These are phyloP conservation scores for Medicago lupulina DNA, from an alignment of 306 rosid species.

Conservation along the genomic window DNA sequence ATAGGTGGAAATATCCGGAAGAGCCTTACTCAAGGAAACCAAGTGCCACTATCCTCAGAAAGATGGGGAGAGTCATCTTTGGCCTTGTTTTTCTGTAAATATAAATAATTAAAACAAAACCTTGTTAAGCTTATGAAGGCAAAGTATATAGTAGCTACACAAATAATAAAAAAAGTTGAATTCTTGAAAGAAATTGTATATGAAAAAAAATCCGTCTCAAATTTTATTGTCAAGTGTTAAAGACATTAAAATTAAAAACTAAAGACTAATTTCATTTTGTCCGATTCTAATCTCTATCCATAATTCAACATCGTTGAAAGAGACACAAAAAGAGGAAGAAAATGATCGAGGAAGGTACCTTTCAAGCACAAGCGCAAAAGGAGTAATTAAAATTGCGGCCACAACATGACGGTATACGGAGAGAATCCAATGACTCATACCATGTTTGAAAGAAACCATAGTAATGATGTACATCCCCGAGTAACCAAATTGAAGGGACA, in stretches of 20 bases:
- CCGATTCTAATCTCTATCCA: not conserved
- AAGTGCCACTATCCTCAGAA: slow-evolving; percentile 75
- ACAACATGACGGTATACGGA: slow-evolving; percentile 88
- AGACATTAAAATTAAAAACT: not conserved
- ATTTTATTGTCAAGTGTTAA: no score
- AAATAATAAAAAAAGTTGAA: not conserved
- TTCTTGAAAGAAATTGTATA: not conserved
- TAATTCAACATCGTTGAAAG: not conserved
- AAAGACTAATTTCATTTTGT: not conserved
- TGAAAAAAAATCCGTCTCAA: not conserved
- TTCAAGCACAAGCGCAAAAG: slow-evolving; percentile 84
- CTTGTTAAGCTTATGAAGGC: slow-evolving; percentile 2
- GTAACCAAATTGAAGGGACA: slow-evolving; percentile 89
- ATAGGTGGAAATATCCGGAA: not conserved
- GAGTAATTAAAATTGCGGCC: slow-evolving; percentile 68
- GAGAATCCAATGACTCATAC: slow-evolving; percentile 88
- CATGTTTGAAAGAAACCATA: slow-evolving; percentile 88
- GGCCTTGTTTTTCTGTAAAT: slow-evolving; percentile 84
- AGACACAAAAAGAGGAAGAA: not conserved
- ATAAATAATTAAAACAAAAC: slow-evolving; percentile 9
- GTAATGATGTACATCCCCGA: slow-evolving; percentile 91
- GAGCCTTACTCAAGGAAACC: slow-evolving; percentile 91
- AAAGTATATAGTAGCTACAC: not conserved
- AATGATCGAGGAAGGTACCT: slow-evolving; percentile 48
- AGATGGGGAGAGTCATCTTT: slow-evolving; percentile 86